These are phyloP conservation scores for Antarctomyces pellizariae DNA, from an alignment of 495 filamentous ascomycete genomes.

Conservation along the genomic window DNA sequence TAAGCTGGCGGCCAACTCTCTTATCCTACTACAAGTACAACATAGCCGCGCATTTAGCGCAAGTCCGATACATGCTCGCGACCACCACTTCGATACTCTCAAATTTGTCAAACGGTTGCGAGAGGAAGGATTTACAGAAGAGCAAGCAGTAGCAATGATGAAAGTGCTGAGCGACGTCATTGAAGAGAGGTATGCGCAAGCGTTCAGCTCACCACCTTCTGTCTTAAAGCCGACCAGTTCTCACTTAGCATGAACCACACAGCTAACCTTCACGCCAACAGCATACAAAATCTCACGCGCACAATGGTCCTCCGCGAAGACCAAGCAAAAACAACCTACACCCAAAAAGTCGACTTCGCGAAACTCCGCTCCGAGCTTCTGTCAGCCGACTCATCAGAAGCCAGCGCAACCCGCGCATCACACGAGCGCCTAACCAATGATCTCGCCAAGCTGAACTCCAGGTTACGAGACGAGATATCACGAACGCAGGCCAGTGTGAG, in stretches of 20 bases:
- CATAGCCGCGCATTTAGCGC: slow-evolving; percentile 38
- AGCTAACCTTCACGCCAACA: slow-evolving; percentile 12
- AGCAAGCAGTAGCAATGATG: slow-evolving; percentile 93
- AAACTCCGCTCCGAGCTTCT: slow-evolving; percentile 90
- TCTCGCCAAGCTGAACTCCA: slow-evolving; percentile 69
- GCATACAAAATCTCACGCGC: slow-evolving; percentile 90
- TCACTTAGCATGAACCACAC: neutral
- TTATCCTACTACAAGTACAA: slow-evolving; percentile 1
- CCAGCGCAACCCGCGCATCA: slow-evolving; percentile 61
- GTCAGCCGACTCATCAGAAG: slow-evolving; percentile 73
- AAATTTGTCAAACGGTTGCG: slow-evolving; percentile 86
- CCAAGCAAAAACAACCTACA: slow-evolving; percentile 70
- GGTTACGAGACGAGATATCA: slow-evolving; percentile 80
- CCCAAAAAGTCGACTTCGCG: slow-evolving; percentile 98
- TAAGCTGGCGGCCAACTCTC: slow-evolving; percentile 3
- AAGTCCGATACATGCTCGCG: slow-evolving; percentile 31
- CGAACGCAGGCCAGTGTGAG: slow-evolving; percentile 80
- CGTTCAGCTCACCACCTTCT: neutral
- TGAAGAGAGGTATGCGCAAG: slow-evolving; percentile 45
- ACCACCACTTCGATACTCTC: slow-evolving; percentile 96
- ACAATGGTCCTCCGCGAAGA: slow-evolving; percentile 98
- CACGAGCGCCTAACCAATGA: slow-evolving; percentile 90
- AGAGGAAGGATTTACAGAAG: slow-evolving; percentile 83
- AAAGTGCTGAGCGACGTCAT: slow-evolving; percentile 90
- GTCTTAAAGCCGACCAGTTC: slow-evolving; percentile 1